Base-by-base conservation (phyloP, 176 grass and related monocot species). In the Avena insularis region DNA sequence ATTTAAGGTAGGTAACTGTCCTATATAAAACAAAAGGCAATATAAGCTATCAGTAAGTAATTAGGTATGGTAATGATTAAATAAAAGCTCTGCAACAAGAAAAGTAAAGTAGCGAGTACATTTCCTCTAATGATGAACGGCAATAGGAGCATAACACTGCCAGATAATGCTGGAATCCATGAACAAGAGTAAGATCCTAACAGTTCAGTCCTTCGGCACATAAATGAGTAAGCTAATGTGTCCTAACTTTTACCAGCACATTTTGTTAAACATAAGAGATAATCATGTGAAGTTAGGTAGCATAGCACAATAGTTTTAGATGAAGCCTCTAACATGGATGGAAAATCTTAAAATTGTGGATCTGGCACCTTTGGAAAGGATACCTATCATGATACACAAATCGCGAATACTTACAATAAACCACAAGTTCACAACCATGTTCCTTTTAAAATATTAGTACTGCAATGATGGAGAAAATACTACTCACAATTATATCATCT, bases 351-450 rank as follows among this genome's bases (percentile, higher is more conserved):
- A 20, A 60, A 10, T 29, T 45, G 57, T 60, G 21, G 21, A 20
- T 74, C 53, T 59, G 61, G 27, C 67, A 74, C n/a, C 68, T 54
- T 59, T 74, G 36, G 35, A 43, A 62, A 69, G 84, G 21, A 80
- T 80, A n/a, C 8, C 25, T 80, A 70, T 51, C 19, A 87, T 53
- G 33, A 40, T 45, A 63, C 53, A 79, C 60, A 46, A 82, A 68
- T 6, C 60, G 68, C 47, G 76, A 12, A 45, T 46, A 43, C 35
- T 77, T 57, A 64, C 0, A 20, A 79, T 45, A 45, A 45, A 7
- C 43, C 43, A 45, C 43, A 45, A 45, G 8, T 45, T 45, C 38
- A 43, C 12, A 23, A 56, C 12, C 25, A 35, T 71, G 25, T 35
- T 80, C 3, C 38, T 38, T 86, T 79, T 87, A 19, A 73, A 48